A percentile compares a stretch with the other conserved stretches of the same genome.
Conservation (phyloP, 306 rosid species). For the Pterocarpus macrocarpus region DNA sequence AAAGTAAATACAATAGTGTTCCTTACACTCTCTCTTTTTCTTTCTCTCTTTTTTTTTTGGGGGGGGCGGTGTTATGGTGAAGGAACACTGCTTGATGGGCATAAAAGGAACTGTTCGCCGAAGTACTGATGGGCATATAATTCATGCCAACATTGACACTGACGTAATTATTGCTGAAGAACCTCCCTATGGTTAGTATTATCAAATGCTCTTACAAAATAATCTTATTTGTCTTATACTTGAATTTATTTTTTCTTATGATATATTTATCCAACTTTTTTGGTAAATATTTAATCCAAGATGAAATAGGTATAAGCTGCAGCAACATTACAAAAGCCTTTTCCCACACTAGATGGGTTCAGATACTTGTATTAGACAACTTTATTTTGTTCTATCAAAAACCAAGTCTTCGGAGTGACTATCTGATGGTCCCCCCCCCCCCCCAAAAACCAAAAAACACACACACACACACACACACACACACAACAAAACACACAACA, state of each 20-base stretch:
- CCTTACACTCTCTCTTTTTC: constrained; percentile 34
- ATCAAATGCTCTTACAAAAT: constrained; percentile 7
- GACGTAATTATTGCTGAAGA: constrained; percentile 98
- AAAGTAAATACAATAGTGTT: not conserved
- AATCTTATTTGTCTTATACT: constrained; percentile 24
- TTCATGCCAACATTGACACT: constrained; percentile 98
- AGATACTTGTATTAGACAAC: not conserved
- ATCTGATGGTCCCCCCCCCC: not conserved
- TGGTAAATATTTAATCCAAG: constrained; percentile 1
- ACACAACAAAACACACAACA: too few species aligned
- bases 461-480: too few species aligned
- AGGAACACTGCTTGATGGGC: constrained; percentile 99
- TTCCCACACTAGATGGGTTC: not conserved
- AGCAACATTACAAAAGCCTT: not conserved
- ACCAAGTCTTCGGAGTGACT: not conserved
- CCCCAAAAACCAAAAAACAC: too few species aligned
- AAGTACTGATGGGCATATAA: constrained; percentile 99
- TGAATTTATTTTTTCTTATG: not conserved
- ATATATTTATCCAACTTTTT: not conserved
- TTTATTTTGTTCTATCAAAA: not conserved
- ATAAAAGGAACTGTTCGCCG: constrained; percentile 99
- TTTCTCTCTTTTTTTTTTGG: too few species aligned
- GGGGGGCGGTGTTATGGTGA: constrained; percentile 12
- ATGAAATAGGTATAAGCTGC: constrained; percentile 4
- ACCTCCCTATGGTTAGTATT: constrained; percentile 92